Evolutionary conservation across 768 basidiomycete genomes (phyloP).

Genomic region (Xerocomus brunneocitrinus): DNA sequence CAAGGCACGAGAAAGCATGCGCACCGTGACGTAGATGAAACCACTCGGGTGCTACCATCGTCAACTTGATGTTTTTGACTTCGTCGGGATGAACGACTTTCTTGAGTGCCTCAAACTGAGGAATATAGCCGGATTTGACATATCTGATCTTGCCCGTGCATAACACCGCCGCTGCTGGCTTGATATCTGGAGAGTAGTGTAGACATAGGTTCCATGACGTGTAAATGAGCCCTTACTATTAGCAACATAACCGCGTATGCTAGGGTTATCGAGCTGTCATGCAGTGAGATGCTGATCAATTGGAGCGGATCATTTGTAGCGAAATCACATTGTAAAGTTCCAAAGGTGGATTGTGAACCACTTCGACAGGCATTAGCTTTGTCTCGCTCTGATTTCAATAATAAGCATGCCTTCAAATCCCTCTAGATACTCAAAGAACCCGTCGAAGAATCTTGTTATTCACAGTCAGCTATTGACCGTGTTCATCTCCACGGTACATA

Average conservation of each 20-base stretch:
- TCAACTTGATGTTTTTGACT: slow-evolving; percentile 64
- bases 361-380: not conserved
- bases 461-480: slow-evolving; percentile 16
- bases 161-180: slow-evolving; percentile 17
- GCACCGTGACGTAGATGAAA: slow-evolving; percentile 65
- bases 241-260: slow-evolving; percentile 16
- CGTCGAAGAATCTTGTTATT: not conserved
- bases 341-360: not conserved
- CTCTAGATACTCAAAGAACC: not conserved
- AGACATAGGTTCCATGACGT: not conserved
- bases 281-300: not conserved
- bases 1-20: not conserved
- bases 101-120: slow-evolving; percentile 61
- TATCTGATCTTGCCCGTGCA: slow-evolving; percentile 59
- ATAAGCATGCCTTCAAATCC: not conserved
- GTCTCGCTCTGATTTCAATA: not conserved
- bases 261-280: not conserved
- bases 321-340: not conserved
- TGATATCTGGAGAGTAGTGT: slow-evolving; percentile 12
- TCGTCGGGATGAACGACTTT: slow-evolving; percentile 54
- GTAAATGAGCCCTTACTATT: slow-evolving; percentile 11
- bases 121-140: slow-evolving; percentile 55
- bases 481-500: not conserved
- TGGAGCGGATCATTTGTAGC: not conserved
- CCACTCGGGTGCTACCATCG: slow-evolving; percentile 68